Conservation (phyloP, 169 alveolate species). For the Plasmodium blacklocki region DNA sequence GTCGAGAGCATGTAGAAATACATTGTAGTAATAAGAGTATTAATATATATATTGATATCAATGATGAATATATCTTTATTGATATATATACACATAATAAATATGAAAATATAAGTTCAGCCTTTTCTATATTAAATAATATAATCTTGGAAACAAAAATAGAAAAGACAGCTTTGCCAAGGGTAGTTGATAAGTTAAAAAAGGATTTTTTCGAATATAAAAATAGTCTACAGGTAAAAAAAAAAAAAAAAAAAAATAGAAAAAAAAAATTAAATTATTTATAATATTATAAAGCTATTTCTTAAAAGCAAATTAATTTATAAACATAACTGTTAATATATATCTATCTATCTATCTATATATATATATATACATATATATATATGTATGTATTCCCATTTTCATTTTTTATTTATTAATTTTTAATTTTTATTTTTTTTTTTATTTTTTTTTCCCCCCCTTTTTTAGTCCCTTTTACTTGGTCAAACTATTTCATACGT, state of each 20-base stretch:
- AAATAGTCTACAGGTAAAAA: constrained; percentile 75
- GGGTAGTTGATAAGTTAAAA: constrained; percentile 79
- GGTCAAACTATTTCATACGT: constrained; percentile 82
- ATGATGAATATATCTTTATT: constrained; percentile 85
- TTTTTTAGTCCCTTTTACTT: constrained; percentile 77
- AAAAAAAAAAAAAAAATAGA: neutral
- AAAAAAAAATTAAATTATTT: neutral
- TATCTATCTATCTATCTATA: constrained; percentile 17
- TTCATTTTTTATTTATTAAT: neutral
- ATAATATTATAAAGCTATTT: too few species aligned
- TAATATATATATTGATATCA: constrained; percentile 84
- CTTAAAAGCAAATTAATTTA: neutral
- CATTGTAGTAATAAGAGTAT: constrained; percentile 86
- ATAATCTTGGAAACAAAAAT: constrained; percentile 56
- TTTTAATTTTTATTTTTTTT: constrained; percentile 2
- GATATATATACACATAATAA: constrained; percentile 81
- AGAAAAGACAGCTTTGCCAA: constrained; percentile 71
- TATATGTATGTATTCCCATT: constrained; percentile 25
- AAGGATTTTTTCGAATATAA: constrained; percentile 83
- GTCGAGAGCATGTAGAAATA: constrained; percentile 88
- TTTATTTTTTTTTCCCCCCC: neutral
- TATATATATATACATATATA: constrained; percentile 14
- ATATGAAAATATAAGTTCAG: constrained; percentile 39
- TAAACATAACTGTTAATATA: neutral
- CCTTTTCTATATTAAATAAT: constrained; percentile 67